Base-by-base conservation (phyloP, 768 basidiomycete species). In the Pilatotrama ljubarskyi region DNA sequence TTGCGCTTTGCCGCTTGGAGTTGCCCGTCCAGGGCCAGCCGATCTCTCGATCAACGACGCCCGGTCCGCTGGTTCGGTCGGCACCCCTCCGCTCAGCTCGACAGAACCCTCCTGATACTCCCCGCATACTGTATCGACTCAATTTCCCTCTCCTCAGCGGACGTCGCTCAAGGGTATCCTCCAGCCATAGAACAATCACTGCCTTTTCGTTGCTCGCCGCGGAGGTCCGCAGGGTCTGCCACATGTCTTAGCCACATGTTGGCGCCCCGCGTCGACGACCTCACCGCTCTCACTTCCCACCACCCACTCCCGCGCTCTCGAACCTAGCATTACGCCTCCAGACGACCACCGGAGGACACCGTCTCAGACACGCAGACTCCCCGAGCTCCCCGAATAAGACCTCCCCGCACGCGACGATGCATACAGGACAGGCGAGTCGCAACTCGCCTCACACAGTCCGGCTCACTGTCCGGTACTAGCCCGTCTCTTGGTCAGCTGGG, bases 21-120 rank as follows among this genome's bases (percentile, higher is more conserved):
- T 37, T 51, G 37, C 50, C 14, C 24, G 8, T 51, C 52, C 52
- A 43, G 18, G 42, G 41, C 42, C 52, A 54, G 52, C 52, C 52
- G 51, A 54, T 20, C 22, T 5, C 42, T 43, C 42, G 41, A 54
- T 54, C 41, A 43, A 14, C 20, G 48, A 18, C 47, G 47, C 25
- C 46, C 43, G 44, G 14, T 38, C 24, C 46, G 36, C 47, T 10
- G 44, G 43, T 20, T 37, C 44, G 41, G 53, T 25, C 20, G 17
- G 15, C 43, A 44, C 11, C 43, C 22, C n/a, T n/a, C 43, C 20
- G 9, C 20, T 11, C 42, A 43, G 18, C 18, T 43, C 42, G 42
- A 44, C 11, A 11, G 14, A 6, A 44, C 7, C 8, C 22, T 14
- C 9, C 22, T 5, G 8, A 44, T 10, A 20, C 42, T 5, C 17